phyloP scores from a whole-genome alignment of 2,329 filamentous ascomycete genomes.

The Periconia sp. region DNA sequence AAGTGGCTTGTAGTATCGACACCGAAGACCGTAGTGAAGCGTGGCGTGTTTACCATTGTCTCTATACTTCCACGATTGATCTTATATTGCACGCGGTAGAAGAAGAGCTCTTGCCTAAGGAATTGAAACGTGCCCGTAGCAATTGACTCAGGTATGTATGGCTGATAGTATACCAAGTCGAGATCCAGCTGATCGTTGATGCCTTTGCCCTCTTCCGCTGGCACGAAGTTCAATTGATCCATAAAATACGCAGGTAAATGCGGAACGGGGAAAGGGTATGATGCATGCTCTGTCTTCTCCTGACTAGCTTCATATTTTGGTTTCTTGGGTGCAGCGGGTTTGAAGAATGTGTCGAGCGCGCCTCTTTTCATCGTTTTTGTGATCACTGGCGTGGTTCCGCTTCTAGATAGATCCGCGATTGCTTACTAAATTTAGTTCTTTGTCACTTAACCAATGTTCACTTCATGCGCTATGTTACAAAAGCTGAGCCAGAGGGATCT shows the following conservation, averaged over 20 bases:
- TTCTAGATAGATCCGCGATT: too few relatives aligned
- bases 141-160: conserved; percentile 67
- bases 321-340: conserved; percentile 51
- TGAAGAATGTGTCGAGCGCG: conserved; percentile 74
- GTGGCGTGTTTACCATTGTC: conserved; percentile 66
- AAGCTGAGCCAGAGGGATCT: too few relatives aligned
- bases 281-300: conserved; percentile 51
- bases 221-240: conserved; percentile 51
- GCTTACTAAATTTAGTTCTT: too few relatives aligned
- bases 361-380: conserved; percentile 57
- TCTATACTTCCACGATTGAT: conserved; percentile 70
- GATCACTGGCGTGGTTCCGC: neutral
- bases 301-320: conserved; percentile 39
- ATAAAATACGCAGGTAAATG: conserved; percentile 53
- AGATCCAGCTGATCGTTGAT: conserved; percentile 74
- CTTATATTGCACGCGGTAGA: conserved; percentile 76
- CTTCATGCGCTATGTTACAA: too few relatives aligned
- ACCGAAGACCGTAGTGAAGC: conserved; percentile 68
- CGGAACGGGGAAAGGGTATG: conserved; percentile 61
- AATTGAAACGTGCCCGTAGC: conserved; percentile 71
- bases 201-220: conserved; percentile 58
- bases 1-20: conserved; percentile 70
- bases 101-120: conserved; percentile 72
- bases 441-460: too few relatives aligned
- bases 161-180: conserved; percentile 77